Base-by-base conservation (phyloP, 768 basidiomycete species). In the Cantharellus cinnabarinus region DNA sequence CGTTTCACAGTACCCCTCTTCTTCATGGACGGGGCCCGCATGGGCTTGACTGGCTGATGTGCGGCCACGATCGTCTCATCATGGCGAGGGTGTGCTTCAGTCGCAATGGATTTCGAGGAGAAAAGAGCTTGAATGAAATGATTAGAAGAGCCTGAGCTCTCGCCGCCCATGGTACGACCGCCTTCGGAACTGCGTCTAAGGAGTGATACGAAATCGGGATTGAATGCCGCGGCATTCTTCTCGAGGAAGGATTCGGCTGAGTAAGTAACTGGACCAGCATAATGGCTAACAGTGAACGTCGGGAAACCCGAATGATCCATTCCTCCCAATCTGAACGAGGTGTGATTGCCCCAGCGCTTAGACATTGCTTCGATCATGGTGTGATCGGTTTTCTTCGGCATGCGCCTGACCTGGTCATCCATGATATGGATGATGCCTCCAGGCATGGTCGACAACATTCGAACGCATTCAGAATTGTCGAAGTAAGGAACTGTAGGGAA, bases 21-120 rank as follows among this genome's bases (percentile, higher is more conserved):
- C 53, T 89, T 76, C 0, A 84, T 94, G 0, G 89, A 94, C 0
- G 93, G 93, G 0, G 86, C 81, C 4, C 93, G 81, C 82, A 95
- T 89, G 0, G 94, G 94, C 70, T 93, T 90, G 63, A 90, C 82
- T 41, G 82, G 81, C 68, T 95, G 91, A 67, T 91, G 89, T 0
- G 90, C 91, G 3, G 90, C 79, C 14, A 97, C 93, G 62, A 97
- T 93, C 0, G 93, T 95, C 56, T 94, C 91, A 65, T 97, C 90
- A 65, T 93, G 84, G 62, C 83, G 74, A 0, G 94, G 91, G 66
- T 97, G 91, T 0, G 83, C 87, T 66, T 90, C 83, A 0, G 89
- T 94, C 0, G 90, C 88, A 62, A 99, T 90, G 2, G 85, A 83
- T 67, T 89, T 89, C 42, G 75, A 79, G 0, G 83, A 83, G 71